Conservation (phyloP, 805 yeast species). For the Soucietia sequanensis region DNA sequence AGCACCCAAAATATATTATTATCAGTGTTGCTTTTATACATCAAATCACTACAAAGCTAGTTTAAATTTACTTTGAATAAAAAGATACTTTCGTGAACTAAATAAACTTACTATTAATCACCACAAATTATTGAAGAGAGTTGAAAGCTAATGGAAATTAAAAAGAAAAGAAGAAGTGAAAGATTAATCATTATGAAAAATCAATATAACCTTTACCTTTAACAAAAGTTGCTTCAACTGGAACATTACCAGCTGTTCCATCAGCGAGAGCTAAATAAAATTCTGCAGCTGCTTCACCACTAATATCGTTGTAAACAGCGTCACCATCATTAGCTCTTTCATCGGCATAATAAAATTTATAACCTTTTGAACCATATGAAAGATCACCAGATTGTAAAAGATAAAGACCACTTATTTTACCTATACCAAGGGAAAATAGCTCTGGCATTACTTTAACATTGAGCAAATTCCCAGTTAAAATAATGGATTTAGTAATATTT, state of each 20-base stretch:
- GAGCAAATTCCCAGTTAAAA: conserved; percentile 1
- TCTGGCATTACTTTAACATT: neutral
- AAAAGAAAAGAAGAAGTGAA: too few species aligned
- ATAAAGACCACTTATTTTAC: neutral
- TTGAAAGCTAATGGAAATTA: too few species aligned
- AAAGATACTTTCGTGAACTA: too few species aligned
- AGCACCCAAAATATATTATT: too few species aligned
- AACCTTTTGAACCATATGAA: conserved; percentile 2
- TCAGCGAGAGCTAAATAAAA: conserved; percentile 1
- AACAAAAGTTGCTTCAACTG: conserved; percentile 5
- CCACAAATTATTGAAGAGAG: too few species aligned
- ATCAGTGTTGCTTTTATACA: too few species aligned
- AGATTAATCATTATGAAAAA: too few species aligned
- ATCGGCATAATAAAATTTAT: conserved; percentile 3
- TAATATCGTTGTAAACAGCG: neutral
- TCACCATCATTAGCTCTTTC: conserved; percentile 2
- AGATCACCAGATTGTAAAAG: neutral
- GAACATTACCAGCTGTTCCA: neutral
- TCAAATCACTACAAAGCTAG: too few species aligned
- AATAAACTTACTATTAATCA: too few species aligned
- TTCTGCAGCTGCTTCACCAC: conserved; percentile 3
- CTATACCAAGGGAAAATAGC: neutral
- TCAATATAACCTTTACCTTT: conserved; percentile 2
- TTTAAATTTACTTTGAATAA: too few species aligned
- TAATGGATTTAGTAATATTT: neutral